phyloP scores from a whole-genome alignment of 768 basidiomycete genomes.

The Suillus tomentosus region DNA sequence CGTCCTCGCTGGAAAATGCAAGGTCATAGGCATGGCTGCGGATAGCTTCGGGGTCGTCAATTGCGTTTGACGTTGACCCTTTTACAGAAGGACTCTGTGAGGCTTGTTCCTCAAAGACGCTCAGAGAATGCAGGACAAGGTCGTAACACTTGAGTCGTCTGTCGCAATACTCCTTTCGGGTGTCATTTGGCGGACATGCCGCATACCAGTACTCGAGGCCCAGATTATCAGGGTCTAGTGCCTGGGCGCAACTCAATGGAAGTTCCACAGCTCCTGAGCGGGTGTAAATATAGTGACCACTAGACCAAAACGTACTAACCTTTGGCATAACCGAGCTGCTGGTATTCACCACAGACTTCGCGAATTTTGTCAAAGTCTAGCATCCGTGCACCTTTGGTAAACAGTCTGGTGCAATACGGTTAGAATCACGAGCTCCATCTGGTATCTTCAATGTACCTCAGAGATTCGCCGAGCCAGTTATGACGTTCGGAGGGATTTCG shows the following conservation, averaged over 20 bases:
- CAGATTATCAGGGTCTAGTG: constrained; percentile 73
- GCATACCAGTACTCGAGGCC: constrained; percentile 79
- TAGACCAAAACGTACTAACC: constrained; percentile 45
- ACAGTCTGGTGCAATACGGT: constrained; percentile 55
- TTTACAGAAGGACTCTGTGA: constrained; percentile 27
- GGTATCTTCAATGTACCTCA: constrained; percentile 55
- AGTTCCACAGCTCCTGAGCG: constrained; percentile 77
- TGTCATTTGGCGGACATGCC: constrained; percentile 59
- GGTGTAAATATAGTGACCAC: constrained; percentile 8
- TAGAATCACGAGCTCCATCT: constrained; percentile 4
- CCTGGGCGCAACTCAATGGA: constrained; percentile 79
- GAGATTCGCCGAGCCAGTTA: constrained; percentile 81
- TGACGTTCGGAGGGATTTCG: constrained; percentile 72
- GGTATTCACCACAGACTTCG: constrained; percentile 89
- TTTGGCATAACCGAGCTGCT: constrained; percentile 78
- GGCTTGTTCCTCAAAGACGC: constrained; percentile 73
- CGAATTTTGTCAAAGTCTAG: constrained; percentile 82
- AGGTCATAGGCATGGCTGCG: constrained; percentile 84
- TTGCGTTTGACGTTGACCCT: constrained; percentile 24
- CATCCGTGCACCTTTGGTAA: constrained; percentile 84
- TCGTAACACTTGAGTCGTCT: constrained; percentile 76
- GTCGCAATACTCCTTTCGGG: constrained; percentile 58
- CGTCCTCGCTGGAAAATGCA: constrained; percentile 82
- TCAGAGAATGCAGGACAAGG: constrained; percentile 79
- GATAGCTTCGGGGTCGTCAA: constrained; percentile 67